Conservation (phyloP, 352 stramenopile genomes). For the Phytophthora chlamydospora region DNA sequence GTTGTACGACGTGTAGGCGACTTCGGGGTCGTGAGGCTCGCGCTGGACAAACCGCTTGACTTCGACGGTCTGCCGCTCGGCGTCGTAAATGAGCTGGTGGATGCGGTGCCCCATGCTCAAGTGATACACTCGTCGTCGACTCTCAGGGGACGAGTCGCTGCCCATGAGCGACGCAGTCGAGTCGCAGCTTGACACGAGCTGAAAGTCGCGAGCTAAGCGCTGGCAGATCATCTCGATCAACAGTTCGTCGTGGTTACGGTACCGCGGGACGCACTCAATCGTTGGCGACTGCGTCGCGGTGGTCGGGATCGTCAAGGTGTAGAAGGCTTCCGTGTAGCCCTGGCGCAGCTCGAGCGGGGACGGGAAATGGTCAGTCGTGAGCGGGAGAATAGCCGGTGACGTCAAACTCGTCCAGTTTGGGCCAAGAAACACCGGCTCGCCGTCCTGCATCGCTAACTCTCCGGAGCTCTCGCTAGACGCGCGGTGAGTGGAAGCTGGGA, state of each 20-base stretch:
- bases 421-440: conserved; percentile 64
- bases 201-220: conserved; percentile 76
- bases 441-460: conserved; percentile 20
- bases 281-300: conserved; percentile 31
- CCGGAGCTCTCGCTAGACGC: conserved; percentile 5
- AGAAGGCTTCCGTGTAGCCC: conserved; percentile 82
- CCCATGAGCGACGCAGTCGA: conserved; percentile 38
- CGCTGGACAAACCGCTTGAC: conserved; percentile 80
- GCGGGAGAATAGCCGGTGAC: conserved; percentile 93
- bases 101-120: conserved; percentile 85
- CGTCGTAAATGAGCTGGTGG: conserved; percentile 82
- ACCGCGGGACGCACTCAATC: conserved; percentile 58
- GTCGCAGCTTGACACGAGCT: conserved; percentile 62
- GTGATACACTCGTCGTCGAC: conserved; percentile 51
- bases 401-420: conserved; percentile 98
- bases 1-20: conserved; percentile 59
- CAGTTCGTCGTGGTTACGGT: conserved; percentile 70
- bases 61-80: conserved; percentile 74
- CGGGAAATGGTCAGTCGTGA: conserved; percentile 91
- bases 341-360: conserved; percentile 66
- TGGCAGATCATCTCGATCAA: conserved; percentile 87
- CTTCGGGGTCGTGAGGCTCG: conserved; percentile 34
- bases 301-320: conserved; percentile 73
- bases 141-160: conserved; percentile 25
- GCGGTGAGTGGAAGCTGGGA: conserved; percentile 64